Evolutionary conservation across 2,329 filamentous ascomycete species (phyloP).

Genomic region (Exophiala viscosa): DNA sequence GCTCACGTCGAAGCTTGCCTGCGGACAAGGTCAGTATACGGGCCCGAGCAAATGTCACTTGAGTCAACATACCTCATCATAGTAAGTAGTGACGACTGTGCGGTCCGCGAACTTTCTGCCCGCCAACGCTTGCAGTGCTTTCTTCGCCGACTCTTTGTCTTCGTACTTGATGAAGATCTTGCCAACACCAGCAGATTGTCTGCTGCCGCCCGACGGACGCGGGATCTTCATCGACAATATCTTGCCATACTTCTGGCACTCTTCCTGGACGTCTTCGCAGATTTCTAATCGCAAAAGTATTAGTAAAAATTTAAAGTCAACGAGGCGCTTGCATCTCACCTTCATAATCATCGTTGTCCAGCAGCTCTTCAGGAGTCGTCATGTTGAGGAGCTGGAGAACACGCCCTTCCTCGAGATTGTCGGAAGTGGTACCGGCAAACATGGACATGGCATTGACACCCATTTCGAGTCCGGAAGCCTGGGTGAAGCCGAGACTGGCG

Average conservation of each 20-base stretch:
- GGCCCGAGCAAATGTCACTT: background rate
- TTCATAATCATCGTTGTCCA: constrained; percentile 93
- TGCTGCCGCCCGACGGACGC: constrained; percentile 74
- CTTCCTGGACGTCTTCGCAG: constrained; percentile 85
- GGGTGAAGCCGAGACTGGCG: constrained; percentile 90
- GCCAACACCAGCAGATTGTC: constrained; percentile 83
- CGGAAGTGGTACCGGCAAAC: constrained; percentile 83
- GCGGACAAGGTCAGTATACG: constrained; percentile 33
- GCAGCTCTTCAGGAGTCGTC: constrained; percentile 92
- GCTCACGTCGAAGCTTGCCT: constrained; percentile 92
- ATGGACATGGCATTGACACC: constrained; percentile 97
- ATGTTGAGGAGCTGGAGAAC: constrained; percentile 96
- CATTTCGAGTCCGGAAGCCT: constrained; percentile 87
- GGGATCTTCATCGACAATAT: constrained; percentile 91
- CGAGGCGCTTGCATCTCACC: constrained; percentile 53
- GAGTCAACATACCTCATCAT: constrained; percentile 66
- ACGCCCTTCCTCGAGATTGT: constrained; percentile 72
- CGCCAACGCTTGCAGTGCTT: constrained; percentile 82
- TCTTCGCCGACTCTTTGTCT: constrained; percentile 69
- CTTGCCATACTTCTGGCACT: constrained; percentile 85
- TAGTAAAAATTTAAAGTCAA: background rate
- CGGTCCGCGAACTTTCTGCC: constrained; percentile 94
- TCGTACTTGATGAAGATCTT: constrained; percentile 98
- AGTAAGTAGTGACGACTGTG: constrained; percentile 94
- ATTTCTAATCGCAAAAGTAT: constrained; percentile 70